Conservation (phyloP, 768 basidiomycete genomes). For the Pisolithus sp. region DNA sequence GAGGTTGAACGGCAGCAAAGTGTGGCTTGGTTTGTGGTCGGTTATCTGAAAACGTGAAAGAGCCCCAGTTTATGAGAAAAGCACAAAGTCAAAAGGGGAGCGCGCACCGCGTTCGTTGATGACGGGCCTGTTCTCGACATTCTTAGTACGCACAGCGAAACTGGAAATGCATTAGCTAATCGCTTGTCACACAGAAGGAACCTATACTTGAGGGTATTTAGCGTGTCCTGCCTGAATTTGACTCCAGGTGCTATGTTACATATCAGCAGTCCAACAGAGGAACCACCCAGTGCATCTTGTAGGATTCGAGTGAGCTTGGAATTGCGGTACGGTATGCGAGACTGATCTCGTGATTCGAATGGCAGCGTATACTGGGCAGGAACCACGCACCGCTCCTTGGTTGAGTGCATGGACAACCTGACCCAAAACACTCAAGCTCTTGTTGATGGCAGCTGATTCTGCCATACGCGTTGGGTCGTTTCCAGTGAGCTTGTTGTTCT, state of each 20-base stretch:
- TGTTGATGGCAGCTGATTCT: constrained; percentile 87
- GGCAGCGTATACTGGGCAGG: background rate
- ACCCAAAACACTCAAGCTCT: constrained; percentile 77
- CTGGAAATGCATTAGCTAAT: constrained; percentile 26
- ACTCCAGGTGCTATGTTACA: constrained; percentile 82
- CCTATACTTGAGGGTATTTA: constrained; percentile 83
- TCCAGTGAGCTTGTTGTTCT: constrained; percentile 88
- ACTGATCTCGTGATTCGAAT: constrained; percentile 31
- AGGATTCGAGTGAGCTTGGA: constrained; percentile 84
- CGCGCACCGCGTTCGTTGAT: constrained; percentile 68
- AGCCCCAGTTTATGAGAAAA: background rate
- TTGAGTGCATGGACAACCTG: constrained; percentile 86
- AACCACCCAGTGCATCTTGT: constrained; percentile 85
- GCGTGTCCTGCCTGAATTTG: constrained; percentile 79
- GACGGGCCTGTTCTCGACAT: constrained; percentile 76
- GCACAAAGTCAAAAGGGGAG: background rate
- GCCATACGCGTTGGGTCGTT: constrained; percentile 84
- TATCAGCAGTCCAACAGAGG: constrained; percentile 72
- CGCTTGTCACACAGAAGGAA: background rate
- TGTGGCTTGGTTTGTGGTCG: constrained; percentile 53
- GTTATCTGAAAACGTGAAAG: constrained; percentile 38
- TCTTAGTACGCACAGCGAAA: constrained; percentile 80
- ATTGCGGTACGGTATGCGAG: constrained; percentile 84
- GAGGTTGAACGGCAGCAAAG: constrained; percentile 54
- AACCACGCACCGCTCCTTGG: constrained; percentile 47